Evolutionary conservation across 495 filamentous ascomycete species (phyloP), one percentile per base, ranked within the genome.

Genomic region (Xylona heveae): DNA sequence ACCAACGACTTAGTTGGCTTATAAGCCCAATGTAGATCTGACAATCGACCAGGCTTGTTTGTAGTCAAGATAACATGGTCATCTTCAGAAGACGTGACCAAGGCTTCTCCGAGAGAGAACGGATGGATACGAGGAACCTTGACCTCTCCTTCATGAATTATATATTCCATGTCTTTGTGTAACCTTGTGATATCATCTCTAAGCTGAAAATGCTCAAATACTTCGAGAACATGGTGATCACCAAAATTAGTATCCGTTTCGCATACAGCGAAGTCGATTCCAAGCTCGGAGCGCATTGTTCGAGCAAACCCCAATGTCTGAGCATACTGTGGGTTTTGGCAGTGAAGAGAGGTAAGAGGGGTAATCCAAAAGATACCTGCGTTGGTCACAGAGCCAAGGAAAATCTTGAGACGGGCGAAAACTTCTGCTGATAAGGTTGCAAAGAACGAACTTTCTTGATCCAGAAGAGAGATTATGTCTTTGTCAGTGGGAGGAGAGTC

Each of bases 331-430:
- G 64, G 61, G 22, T 64, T 49, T 0, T 28, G 10, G 24, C 55
- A 59, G 1, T 31, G 14, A 1, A 48, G 38, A 30, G 64, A 57
- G 7, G 39, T 28, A 1, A 43, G 23, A 0, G 30, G 30, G 2
- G 59, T 64, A 6, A 64, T 10, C 64, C 62, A 66, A 0, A 66
- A n/a, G n/a, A n/a, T n/a, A n/a, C n/a, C n/a, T n/a, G n/a, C n/a
- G n/a, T n/a, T n/a, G n/a, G n/a, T n/a, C n/a, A n/a, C n/a, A n/a
- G 22, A 6, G 53, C 12, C 0, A 37, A 35, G 5, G 34, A 16
- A 6, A 6, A 6, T 12, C 0, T 35, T 14, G 1, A 39, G 9
- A 2, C 18, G 18, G 2, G 6, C 0, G 8, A 37, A 18, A 10
- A 30, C 25, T 6, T 39, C 16, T 10, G 34, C 23, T 6, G 35